Evolutionary conservation across 2,329 filamentous ascomycete genomes (phyloP).

Genomic region (Fusarium sp.): DNA sequence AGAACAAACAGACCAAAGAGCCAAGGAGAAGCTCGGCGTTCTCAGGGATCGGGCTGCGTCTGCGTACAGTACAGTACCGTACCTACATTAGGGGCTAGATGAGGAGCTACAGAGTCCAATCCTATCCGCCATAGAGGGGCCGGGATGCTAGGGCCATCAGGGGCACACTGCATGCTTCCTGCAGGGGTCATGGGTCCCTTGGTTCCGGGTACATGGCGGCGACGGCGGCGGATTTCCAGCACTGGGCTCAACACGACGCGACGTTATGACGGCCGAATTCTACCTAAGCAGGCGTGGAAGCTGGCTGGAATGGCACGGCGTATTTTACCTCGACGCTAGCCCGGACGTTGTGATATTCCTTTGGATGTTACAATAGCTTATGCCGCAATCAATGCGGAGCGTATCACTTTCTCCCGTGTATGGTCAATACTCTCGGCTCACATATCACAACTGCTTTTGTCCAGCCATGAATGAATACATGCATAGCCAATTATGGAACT

Average conservation of each 20-base stretch:
- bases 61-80: conserved; percentile 23
- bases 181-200: conserved; percentile 34
- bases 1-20: conserved; percentile 13
- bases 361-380: conserved; percentile 12
- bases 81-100: conserved; percentile 48
- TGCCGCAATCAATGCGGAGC: neutral
- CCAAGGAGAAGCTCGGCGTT: conserved; percentile 17
- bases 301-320: conserved; percentile 22
- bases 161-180: conserved; percentile 42
- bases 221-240: conserved; percentile 20
- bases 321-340: conserved; percentile 11
- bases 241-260: conserved; percentile 13
- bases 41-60: conserved; percentile 26
- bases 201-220: conserved; percentile 30
- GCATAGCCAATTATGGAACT: neutral
- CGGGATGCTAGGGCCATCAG: conserved; percentile 41
- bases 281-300: neutral
- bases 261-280: conserved; percentile 15
- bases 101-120: conserved; percentile 39
- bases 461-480: neutral
- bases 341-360: conserved; percentile 27
- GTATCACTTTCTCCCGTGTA: conserved; percentile 28
- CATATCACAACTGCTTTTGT: conserved; percentile 14
- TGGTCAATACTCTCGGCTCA: conserved; percentile 7
- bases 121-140: conserved; percentile 23